A percentile compares a stretch with the other conserved stretches of the same genome.
Evolutionary conservation across 768 basidiomycete species (phyloP).

Genomic region (Suillus tomentosus): DNA sequence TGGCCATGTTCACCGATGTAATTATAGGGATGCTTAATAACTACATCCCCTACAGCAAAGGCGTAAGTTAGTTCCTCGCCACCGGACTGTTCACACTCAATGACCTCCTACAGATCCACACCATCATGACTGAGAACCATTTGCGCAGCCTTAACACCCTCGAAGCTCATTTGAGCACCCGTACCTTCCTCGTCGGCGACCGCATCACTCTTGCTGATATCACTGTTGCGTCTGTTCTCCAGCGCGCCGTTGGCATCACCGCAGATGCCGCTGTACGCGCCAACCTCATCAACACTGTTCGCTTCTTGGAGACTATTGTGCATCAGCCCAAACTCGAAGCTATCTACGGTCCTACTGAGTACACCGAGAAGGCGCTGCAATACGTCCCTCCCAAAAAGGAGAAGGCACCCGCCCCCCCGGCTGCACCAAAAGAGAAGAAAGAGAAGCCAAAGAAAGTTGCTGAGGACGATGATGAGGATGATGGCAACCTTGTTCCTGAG

Average conservation of each 20-base stretch:
- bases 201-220: conserved; percentile 95
- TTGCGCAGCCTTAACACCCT: conserved; percentile 63
- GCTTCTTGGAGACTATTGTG: conserved; percentile 83
- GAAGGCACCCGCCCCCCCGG: conserved; percentile 49
- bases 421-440: conserved; percentile 52
- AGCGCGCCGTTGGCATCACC: conserved; percentile 51
- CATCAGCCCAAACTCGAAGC: conserved; percentile 80
- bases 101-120: conserved; percentile 53
- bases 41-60: conserved; percentile 77
- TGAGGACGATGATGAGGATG: conserved; percentile 69
- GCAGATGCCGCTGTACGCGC: conserved; percentile 69
- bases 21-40: conserved; percentile 48
- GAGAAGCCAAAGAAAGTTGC: conserved; percentile 57
- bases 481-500: conserved; percentile 67
- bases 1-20: conserved; percentile 41
- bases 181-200: conserved; percentile 91
- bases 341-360: conserved; percentile 61
- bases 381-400: conserved; percentile 79
- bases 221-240: conserved; percentile 59
- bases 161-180: conserved; percentile 69
- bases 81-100: conserved; percentile 6
- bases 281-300: conserved; percentile 74
- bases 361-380: conserved; percentile 68
- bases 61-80: conserved; percentile 46
- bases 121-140: conserved; percentile 51